Evolutionary conservation across 202 grass and related monocot species (phyloP).

Genomic region (Panicum hallii): DNA sequence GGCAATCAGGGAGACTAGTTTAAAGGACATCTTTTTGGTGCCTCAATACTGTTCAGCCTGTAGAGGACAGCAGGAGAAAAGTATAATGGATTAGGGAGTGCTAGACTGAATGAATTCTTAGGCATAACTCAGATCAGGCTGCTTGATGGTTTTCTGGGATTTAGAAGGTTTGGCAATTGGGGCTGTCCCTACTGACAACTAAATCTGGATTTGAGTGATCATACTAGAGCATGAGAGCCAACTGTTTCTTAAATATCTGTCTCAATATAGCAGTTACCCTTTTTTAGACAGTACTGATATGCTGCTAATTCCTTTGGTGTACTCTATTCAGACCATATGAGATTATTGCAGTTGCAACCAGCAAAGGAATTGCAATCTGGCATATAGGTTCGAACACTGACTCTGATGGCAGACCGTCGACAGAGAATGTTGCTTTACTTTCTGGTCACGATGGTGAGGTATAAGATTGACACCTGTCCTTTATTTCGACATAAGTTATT

Average conservation of each 20-base stretch:
- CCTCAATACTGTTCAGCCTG: not conserved
- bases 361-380: slow-evolving; percentile 92
- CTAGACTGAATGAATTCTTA: slow-evolving; percentile 14
- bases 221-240: slow-evolving; percentile 17
- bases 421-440: slow-evolving; percentile 79
- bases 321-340: slow-evolving; percentile 77
- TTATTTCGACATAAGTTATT: not conserved
- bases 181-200: not conserved
- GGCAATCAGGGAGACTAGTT: not conserved
- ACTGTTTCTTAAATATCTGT: slow-evolving; percentile 6
- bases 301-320: not conserved
- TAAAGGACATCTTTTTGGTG: not conserved
- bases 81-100: not conserved
- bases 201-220: not conserved
- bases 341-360: slow-evolving; percentile 82
- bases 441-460: slow-evolving; percentile 79
- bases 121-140: slow-evolving; percentile 17
- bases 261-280: not conserved
- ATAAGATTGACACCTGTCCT: slow-evolving; percentile 22
- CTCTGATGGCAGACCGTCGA: slow-evolving; percentile 55
- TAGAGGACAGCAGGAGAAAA: slow-evolving; percentile 15
- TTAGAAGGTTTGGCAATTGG: slow-evolving; percentile 21
- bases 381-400: slow-evolving; percentile 68
- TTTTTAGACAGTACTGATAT: slow-evolving; percentile 9
- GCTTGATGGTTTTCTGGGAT: slow-evolving; percentile 29